A percentile compares a stretch with the other conserved stretches of the same genome.
Conservation (phyloP, 768 basidiomycete species). For the Boletus reticuloceps region DNA sequence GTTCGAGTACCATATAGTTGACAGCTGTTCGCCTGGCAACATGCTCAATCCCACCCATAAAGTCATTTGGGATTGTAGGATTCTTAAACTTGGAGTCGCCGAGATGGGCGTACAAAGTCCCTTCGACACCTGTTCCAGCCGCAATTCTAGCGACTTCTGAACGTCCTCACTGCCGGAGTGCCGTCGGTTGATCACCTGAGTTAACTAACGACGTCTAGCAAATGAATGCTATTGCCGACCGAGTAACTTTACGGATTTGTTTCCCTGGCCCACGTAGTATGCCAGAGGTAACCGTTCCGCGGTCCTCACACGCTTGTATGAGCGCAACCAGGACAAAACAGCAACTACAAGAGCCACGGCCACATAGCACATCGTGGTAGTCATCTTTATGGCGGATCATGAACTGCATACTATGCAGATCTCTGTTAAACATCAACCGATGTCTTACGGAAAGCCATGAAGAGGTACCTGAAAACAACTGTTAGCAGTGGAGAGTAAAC, state of each 20-base stretch:
- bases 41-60: background rate
- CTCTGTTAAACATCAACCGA: background rate
- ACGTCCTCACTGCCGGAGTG: too few relatives aligned
- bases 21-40: conserved; percentile 1
- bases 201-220: too few relatives aligned
- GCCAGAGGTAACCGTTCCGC: background rate
- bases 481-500: background rate
- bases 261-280: background rate
- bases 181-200: too few relatives aligned
- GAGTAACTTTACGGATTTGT: background rate
- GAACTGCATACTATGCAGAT: background rate
- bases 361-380: too few relatives aligned
- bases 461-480: background rate
- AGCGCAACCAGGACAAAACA: background rate
- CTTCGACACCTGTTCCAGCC: too few relatives aligned
- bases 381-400: background rate
- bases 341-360: background rate
- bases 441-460: background rate
- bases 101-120: background rate
- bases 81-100: background rate
- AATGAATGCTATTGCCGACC: too few relatives aligned
- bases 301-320: background rate
- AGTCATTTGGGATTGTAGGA: background rate
- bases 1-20: background rate
- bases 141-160: too few relatives aligned